Base-by-base conservation (phyloP, 352 stramenopile species). In the Phytophthora pini region DNA sequence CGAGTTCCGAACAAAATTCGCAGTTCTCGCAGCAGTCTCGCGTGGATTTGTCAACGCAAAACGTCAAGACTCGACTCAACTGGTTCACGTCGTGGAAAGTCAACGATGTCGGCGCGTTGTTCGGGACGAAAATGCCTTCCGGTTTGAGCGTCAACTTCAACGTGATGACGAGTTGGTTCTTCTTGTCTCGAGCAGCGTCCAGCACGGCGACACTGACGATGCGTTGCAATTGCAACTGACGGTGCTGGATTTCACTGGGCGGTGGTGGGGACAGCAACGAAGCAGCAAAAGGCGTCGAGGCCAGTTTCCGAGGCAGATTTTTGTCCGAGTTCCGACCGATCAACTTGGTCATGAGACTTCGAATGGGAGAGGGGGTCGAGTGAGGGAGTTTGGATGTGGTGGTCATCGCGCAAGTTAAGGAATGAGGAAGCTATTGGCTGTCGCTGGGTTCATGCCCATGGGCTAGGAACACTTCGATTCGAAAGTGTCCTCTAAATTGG, bases 81-180 rank as follows among this genome's bases (percentile, higher is more conserved):
- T 72, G 64, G 2, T 59, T 72, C 50, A 68, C 58, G 20, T 72
- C 40, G 6, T 64, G 29, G 27, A 72, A 64, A 4, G 58, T 47
- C 20, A 38, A 58, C 7, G 45, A 56, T 1, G 22, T 46, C 11
- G 51, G 1, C 27, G 49, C 6, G 26, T 55, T 63, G 45, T 38
- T 62, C 5, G 57, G 57, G 5, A 63, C 26, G 31, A 63, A 68
- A 34, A 58, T 62, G 26, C 56, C 56, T 5, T 61, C 29, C n/a
- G 44, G 62, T 8, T 52, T 51, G 2, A 72, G 58, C 27, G 51
- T 56, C 45, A 72, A 32, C 60, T 68, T 44, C 24, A 68, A 52
- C 22, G 36, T 56, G 44, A 63, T 48, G 24, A 68, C 31, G 12
- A 72, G 31, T 24, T 72, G 43, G 6, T 64, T 61, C 36, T 71